Evolutionary conservation across 2,329 filamentous ascomycete species (phyloP).

Genomic region (Ophiostoma quercus): DNA sequence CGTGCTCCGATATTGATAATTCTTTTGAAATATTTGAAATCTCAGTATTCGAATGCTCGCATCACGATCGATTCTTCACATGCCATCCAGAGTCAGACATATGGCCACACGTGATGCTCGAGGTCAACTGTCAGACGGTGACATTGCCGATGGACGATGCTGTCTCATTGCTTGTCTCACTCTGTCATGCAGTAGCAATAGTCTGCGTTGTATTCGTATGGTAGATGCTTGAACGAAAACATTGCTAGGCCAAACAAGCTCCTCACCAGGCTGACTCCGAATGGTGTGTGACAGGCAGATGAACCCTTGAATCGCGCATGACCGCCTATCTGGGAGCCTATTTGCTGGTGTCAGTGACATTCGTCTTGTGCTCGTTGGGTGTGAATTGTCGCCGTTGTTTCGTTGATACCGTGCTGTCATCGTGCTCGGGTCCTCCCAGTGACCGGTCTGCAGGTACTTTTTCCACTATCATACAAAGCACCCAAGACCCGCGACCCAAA

Average conservation of each 20-base stretch:
- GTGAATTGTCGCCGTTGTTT: background rate
- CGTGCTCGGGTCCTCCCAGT: background rate
- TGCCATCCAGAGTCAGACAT: background rate
- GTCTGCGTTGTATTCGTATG: background rate
- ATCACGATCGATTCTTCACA: too few relatives aligned
- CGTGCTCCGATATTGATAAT: too few relatives aligned
- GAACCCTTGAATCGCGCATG: background rate
- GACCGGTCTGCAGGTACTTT: background rate
- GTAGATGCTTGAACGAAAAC: background rate
- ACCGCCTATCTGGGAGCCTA: background rate
- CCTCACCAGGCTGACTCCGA: too few relatives aligned
- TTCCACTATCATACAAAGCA: too few relatives aligned
- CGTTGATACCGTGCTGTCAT: background rate
- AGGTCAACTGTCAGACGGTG: background rate
- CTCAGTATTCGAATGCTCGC: too few relatives aligned
- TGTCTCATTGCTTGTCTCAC: background rate
- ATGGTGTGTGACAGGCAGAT: too few relatives aligned
- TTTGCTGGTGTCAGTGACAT: background rate
- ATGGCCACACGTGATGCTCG: background rate
- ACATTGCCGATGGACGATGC: background rate
- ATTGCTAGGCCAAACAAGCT: background rate
- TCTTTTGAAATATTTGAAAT: too few relatives aligned
- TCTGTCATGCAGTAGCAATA: background rate
- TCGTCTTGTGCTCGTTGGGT: background rate
- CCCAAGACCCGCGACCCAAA: background rate